Percentiles rank a stretch among this genome's conserved stretches.
phyloP scores from a whole-genome alignment of 371 early-diverging fungal species.

The Cokeromyces recurvatus region DNA sequence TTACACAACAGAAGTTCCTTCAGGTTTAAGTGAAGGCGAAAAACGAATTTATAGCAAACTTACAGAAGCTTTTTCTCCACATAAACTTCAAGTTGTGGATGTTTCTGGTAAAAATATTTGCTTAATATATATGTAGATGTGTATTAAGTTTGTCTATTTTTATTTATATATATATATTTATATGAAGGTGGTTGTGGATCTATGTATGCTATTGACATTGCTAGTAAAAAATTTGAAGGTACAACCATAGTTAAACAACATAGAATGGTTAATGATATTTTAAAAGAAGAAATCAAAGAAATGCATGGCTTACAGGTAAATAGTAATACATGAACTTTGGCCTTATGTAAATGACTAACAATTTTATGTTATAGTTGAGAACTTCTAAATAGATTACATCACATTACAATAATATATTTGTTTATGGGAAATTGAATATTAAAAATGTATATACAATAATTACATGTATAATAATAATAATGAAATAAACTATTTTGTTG shows the following conservation, averaged over 20 bases:
- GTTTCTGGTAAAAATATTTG: constrained; percentile 72
- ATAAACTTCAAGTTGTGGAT: constrained; percentile 76
- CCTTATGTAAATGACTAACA: too few species aligned
- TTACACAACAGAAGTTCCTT: constrained; percentile 16
- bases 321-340: too few species aligned
- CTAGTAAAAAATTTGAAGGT: constrained; percentile 72
- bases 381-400: too few species aligned
- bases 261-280: constrained; percentile 78
- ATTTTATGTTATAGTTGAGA: neutral
- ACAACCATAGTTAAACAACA: constrained; percentile 82
- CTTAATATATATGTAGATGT: too few species aligned
- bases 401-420: too few species aligned
- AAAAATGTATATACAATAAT: too few species aligned
- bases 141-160: neutral
- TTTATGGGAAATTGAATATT: too few species aligned
- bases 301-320: constrained; percentile 87
- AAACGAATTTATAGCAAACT: constrained; percentile 70
- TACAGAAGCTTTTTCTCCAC: constrained; percentile 58
- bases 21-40: constrained; percentile 60
- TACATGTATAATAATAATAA: too few species aligned
- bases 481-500: too few species aligned
- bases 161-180: neutral
- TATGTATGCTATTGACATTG: constrained; percentile 89
- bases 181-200: constrained; percentile 86
- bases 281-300: constrained; percentile 85